A percentile compares a stretch with the other conserved stretches of the same genome.
phyloP scores from a whole-genome alignment of 352 stramenopile species.

The Peronospora destructor region DNA sequence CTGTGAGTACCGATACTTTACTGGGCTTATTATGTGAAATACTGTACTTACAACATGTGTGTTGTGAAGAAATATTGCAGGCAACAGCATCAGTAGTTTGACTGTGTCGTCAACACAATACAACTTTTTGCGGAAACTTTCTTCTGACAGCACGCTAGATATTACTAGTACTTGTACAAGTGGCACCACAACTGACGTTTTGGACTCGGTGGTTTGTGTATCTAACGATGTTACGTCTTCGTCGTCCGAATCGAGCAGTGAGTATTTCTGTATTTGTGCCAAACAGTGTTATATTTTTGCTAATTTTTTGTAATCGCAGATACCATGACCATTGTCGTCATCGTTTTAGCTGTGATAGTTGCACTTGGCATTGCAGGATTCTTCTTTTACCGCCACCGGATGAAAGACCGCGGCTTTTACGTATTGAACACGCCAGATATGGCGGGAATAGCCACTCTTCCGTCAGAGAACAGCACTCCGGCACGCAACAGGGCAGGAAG shows the following conservation, averaged over 20 bases:
- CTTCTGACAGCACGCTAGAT: conserved; percentile 34
- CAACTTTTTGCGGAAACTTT: conserved; percentile 42
- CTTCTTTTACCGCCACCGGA: conserved; percentile 44
- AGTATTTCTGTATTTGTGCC: conserved; percentile 1
- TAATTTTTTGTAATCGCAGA: too few species aligned
- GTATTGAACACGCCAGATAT: conserved; percentile 29
- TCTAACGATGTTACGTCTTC: conserved; percentile 13
- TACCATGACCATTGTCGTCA: conserved; percentile 46
- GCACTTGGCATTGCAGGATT: conserved; percentile 41
- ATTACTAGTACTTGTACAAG: conserved; percentile 34
- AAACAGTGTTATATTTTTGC: too few species aligned
- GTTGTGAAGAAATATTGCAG: conserved; percentile 35
- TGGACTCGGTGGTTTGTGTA: conserved; percentile 54
- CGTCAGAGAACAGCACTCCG: conserved; percentile 27
- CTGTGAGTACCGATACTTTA: conserved; percentile 31
- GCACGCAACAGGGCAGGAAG: conserved; percentile 22
- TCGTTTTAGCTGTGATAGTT: conserved; percentile 43
- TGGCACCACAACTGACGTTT: conserved; percentile 34
- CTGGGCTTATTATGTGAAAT: neutral
- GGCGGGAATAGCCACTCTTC: conserved; percentile 29
- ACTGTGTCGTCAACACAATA: conserved; percentile 38
- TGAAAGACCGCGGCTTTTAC: conserved; percentile 34
- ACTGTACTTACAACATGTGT: neutral
- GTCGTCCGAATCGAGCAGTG: conserved; percentile 21
- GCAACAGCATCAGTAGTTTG: conserved; percentile 46